Conservation (phyloP, 2,329 filamentous ascomycete species). For the Fusarium circinatum region DNA sequence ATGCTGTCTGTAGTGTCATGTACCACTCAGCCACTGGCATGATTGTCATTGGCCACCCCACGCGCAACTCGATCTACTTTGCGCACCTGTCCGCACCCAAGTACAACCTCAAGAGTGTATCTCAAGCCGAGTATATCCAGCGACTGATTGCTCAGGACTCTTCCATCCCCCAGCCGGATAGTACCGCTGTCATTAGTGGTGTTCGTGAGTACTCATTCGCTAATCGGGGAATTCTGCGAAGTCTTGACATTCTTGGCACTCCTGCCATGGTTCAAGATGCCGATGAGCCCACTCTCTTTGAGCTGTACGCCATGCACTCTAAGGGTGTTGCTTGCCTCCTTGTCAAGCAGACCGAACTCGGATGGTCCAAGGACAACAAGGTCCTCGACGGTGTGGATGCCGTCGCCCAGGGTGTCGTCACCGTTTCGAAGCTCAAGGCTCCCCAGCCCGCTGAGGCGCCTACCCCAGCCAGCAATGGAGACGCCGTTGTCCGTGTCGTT, state of each 20-base stretch:
- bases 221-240: conserved; percentile 86
- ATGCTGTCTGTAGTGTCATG: conserved; percentile 96
- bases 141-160: conserved; percentile 78
- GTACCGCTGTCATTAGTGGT: conserved; percentile 96
- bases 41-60: conserved; percentile 94
- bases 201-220: conserved; percentile 94
- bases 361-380: conserved; percentile 92
- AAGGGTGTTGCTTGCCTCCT: conserved; percentile 92
- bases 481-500: conserved; percentile 48
- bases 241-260: conserved; percentile 85
- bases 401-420: conserved; percentile 76
- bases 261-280: conserved; percentile 71
- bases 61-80: conserved; percentile 97
- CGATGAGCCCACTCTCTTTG: conserved; percentile 83
- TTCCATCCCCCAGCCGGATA: conserved; percentile 84
- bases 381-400: conserved; percentile 83
- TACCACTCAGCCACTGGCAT: conserved; percentile 94
- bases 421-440: conserved; percentile 75
- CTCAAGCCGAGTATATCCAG: conserved; percentile 88
- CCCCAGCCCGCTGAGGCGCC: conserved; percentile 55
- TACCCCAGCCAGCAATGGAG: conserved; percentile 49
- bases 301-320: conserved; percentile 97
- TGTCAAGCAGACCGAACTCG: conserved; percentile 88
- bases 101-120: conserved; percentile 84
- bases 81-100: conserved; percentile 93